Base-by-base conservation (phyloP, 116 monocot genomes). In the Posidonia oceanica region DNA sequence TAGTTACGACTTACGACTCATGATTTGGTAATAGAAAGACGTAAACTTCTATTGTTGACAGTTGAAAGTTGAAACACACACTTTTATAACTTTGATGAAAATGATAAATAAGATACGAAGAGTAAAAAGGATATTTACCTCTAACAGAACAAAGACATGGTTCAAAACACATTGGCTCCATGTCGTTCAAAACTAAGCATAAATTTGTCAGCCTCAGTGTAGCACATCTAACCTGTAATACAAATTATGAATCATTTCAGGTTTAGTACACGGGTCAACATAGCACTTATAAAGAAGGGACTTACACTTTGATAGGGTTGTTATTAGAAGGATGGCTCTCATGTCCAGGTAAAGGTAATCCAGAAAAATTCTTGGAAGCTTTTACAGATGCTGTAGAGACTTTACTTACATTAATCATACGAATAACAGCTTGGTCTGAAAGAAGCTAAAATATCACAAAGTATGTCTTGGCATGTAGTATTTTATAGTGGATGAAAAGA, bases 111-210 rank as follows among this genome's bases (percentile, higher is more conserved):
- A 29, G 23, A 72, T 11, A 51, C 3, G 2, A 21, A 61, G 4
- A 54, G 62, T 10, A 69, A 23, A 54, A 71, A 71, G 18, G 39
- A 61, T 52, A 53, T 58, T 66, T 51, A 89, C 97, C 97, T 97
- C 97, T 3, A 92, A 83, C 17, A 92, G 77, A 74, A 97, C 87
- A 74, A 97, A 97, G 40, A 97, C 97, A 81, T 92, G 92, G 66
- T 97, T 97, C 21, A 89, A 68, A 75, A 97, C 88, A 81, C 97
- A 97, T 86, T 22, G 97, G 97, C 67, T 97, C 97, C 92, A 97
- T 89, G 73, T 92, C 97, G 85, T 97, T 97, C 61, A 97, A 75
- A 74, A 92, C 89, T 61, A 92, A 97, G 71, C 97, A 97, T 22
- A 97, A 76, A 89, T 85, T 87, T 68, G 92, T 92, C 74, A 97